phyloP scores from a whole-genome alignment of 148 eudicot genomes.

The Chenopodium berlandieri region DNA sequence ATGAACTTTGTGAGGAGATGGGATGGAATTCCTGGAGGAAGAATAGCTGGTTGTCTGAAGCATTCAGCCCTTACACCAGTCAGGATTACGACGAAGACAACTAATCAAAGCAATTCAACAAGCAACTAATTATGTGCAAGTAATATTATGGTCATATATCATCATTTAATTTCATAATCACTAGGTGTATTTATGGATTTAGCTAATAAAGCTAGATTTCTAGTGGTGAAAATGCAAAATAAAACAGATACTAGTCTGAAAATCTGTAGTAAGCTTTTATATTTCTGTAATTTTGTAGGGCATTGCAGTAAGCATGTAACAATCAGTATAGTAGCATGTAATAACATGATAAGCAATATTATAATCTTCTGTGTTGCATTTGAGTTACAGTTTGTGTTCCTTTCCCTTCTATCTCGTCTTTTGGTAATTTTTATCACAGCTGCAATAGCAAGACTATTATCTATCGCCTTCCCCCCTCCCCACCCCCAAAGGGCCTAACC shows the following conservation, averaged over 20 bases:
- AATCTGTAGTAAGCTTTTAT: slow-evolving; percentile 1
- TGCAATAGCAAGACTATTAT: neutral
- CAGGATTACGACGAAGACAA: slow-evolving; percentile 46
- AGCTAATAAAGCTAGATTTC: neutral
- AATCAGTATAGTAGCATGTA: neutral
- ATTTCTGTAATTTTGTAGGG: neutral
- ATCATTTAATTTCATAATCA: neutral
- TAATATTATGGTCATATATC: neutral
- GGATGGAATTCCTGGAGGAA: slow-evolving; percentile 90
- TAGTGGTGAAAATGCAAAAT: slow-evolving; percentile 2
- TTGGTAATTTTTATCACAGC: neutral
- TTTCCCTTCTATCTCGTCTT: neutral
- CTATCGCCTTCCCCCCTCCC: no score
- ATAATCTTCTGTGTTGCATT: neutral
- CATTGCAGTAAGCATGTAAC: neutral
- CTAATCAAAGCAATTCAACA: neutral
- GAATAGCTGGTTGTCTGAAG: slow-evolving; percentile 71
- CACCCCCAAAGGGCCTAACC: no score
- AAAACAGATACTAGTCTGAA: neutral
- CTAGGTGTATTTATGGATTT: neutral
- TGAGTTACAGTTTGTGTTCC: neutral
- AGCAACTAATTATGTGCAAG: neutral
- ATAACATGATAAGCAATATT: neutral
- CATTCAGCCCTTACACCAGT: slow-evolving; percentile 83
- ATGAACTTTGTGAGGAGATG: slow-evolving; percentile 85